Conservation (phyloP, 2,329 filamentous ascomycete genomes). For the Immersiporthe knoxdaviesiana region DNA sequence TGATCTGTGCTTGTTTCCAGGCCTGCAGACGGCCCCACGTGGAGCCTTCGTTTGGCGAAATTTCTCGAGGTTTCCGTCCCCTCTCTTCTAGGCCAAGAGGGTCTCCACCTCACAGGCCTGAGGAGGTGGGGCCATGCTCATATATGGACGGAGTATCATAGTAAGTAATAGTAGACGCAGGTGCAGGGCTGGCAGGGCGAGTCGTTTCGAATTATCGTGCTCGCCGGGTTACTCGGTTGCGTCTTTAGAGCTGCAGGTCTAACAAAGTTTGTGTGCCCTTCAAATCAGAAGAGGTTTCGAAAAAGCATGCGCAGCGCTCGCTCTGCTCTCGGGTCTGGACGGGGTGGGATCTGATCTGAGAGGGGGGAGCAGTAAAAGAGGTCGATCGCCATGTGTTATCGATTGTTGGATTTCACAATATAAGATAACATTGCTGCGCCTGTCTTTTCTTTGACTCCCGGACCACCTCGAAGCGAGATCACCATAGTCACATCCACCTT, state of each 20-base stretch:
- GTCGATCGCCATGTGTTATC: background rate
- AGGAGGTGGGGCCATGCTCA: background rate
- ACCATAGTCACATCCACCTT: background rate
- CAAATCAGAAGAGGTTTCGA: background rate
- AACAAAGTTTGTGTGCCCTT: background rate
- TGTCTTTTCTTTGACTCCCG: background rate
- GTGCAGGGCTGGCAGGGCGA: background rate
- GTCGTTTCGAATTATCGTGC: background rate
- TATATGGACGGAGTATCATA: background rate
- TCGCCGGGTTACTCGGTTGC: background rate
- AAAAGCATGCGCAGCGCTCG: background rate
- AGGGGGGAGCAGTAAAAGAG: background rate
- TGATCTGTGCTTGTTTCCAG: background rate
- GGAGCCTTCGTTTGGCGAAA: slow-evolving; percentile 27
- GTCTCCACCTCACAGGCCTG: background rate
- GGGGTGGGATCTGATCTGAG: background rate
- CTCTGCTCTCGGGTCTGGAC: background rate
- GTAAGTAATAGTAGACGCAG: background rate
- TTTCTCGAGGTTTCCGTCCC: slow-evolving; percentile 27
- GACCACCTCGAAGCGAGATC: background rate
- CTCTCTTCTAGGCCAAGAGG: background rate
- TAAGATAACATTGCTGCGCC: background rate
- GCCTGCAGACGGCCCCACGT: slow-evolving; percentile 24
- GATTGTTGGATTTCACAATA: background rate
- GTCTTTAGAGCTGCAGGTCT: background rate